Evolutionary conservation across 352 stramenopile species (phyloP), one percentile per base, ranked within the genome.

Genomic region (Globisporangium paroecandrum): DNA sequence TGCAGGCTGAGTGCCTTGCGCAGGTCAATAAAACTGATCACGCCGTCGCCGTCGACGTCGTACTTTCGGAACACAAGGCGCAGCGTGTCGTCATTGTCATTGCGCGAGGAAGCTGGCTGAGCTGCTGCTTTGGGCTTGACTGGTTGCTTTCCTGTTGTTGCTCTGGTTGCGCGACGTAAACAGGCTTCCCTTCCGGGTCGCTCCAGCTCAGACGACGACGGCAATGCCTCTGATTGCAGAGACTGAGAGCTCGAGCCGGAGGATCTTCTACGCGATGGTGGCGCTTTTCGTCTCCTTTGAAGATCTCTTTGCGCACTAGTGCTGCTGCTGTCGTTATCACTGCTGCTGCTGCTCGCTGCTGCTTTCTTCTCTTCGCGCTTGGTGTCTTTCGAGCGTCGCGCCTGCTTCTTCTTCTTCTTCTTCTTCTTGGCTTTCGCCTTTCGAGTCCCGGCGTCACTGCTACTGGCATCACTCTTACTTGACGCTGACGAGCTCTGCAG

Each of bases 11-110:
- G 62, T 7, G 76, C 78, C 25, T 70, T 69, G 27, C 78, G 73
- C 63, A 89, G 62, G 62, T 87, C 80, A 58, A 77, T 70, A 51
- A 89, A 86, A 43, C 72, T 78, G 69, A 86, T 85, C 32, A 38
- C 68, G 8, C 77, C 75, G 54, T 89, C 78, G 41, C 75, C 73
- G 47, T 89, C 75, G 22, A 72, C 76, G 69, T 85, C 77, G 62
- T 87, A 84, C 65, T 85, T 78, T 54, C 53, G 54, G 59, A 85
- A 89, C 49, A 87, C 74, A 9, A 49, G 56, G 22, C 70, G 69
- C 12, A 88, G 69, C 15, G 68, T 63, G 53, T 73, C 67, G 1
- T 66, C 3, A 46, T 60, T 24, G 55, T 66, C 3, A 46, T 60
- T 24, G 55, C 27, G 13, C 2, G 27, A 32, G 13, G 4, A 3